phyloP scores from a whole-genome alignment of 169 alveolate species.

The Plasmodium gonderi region DNA sequence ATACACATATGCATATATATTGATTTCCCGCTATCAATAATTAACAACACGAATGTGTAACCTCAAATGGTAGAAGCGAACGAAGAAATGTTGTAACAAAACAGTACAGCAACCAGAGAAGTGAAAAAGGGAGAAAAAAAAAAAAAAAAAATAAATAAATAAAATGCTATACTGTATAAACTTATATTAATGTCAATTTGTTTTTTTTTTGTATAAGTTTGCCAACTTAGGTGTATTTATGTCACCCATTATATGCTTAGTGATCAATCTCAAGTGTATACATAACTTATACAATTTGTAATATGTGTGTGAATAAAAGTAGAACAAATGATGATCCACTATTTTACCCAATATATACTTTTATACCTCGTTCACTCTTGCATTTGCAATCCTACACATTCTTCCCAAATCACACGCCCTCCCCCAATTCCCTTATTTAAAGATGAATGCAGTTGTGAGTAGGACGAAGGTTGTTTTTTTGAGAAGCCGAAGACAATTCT shows the following conservation, averaged over 20 bases:
- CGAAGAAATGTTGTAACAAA: not conserved
- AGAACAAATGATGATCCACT: no score
- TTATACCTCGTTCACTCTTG: no score
- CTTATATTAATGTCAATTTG: not conserved
- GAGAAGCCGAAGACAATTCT: constrained; percentile 30
- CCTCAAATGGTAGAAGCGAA: not conserved
- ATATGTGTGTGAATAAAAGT: no score
- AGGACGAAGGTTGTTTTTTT: not conserved
- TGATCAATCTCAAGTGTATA: no score
- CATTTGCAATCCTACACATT: no score
- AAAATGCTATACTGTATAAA: not conserved
- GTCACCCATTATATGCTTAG: no score
- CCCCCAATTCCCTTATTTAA: not conserved
- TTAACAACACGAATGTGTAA: not conserved
- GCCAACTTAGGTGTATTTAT: no score
- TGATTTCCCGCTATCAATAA: not conserved
- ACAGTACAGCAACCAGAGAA: not conserved
- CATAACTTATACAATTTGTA: no score
- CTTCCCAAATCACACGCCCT: not conserved
- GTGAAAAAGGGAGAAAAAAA: not conserved
- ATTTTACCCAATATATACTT: no score
- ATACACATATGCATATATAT: not conserved
- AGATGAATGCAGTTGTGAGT: constrained; percentile 15
- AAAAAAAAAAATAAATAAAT: not conserved
- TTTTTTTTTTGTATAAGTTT: no score